phyloP scores from a whole-genome alignment of 2,329 filamentous ascomycete genomes.

The Curvularia eragrostidis region DNA sequence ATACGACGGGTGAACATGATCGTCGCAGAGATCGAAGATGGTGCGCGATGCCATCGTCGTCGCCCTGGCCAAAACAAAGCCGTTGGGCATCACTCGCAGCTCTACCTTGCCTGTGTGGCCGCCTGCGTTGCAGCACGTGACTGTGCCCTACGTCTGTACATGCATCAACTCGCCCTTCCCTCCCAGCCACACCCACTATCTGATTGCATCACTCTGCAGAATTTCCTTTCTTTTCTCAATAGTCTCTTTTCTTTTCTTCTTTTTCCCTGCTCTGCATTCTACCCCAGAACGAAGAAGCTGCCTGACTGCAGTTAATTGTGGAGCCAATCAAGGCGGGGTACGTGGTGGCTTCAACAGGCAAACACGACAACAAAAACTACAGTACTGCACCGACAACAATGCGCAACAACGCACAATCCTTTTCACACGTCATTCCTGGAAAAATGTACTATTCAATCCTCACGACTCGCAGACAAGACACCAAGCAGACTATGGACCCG shows the following conservation, averaged over 20 bases:
- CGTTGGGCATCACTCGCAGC: neutral
- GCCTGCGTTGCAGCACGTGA: neutral
- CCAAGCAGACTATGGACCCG: neutral
- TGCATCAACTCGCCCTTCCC: neutral
- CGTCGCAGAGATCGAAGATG: slow-evolving; percentile 2
- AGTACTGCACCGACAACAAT: slow-evolving; percentile 27
- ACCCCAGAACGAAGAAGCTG: slow-evolving; percentile 10
- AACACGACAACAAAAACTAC: slow-evolving; percentile 25
- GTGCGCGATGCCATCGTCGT: neutral
- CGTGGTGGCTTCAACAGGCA: slow-evolving; percentile 35
- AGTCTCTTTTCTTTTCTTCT: neutral
- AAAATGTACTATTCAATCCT: neutral
- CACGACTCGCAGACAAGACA: slow-evolving; percentile 4
- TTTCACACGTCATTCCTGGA: slow-evolving; percentile 4
- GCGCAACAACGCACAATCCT: slow-evolving; percentile 24
- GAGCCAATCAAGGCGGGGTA: slow-evolving; percentile 39
- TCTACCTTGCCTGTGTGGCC: neutral
- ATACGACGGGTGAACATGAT: slow-evolving; percentile 13
- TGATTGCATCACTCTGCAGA: slow-evolving; percentile 13
- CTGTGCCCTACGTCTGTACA: no score
- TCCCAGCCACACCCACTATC: neutral
- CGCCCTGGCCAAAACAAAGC: neutral
- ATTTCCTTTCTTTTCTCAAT: neutral
- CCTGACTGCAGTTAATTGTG: slow-evolving; percentile 20
- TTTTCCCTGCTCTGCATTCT: neutral